Percentiles rank a stretch among this genome's conserved stretches.
These are phyloP conservation scores for Fusarium liriodendri DNA, from an alignment of 2,329 filamentous ascomycete species.

Conservation along the genomic window DNA sequence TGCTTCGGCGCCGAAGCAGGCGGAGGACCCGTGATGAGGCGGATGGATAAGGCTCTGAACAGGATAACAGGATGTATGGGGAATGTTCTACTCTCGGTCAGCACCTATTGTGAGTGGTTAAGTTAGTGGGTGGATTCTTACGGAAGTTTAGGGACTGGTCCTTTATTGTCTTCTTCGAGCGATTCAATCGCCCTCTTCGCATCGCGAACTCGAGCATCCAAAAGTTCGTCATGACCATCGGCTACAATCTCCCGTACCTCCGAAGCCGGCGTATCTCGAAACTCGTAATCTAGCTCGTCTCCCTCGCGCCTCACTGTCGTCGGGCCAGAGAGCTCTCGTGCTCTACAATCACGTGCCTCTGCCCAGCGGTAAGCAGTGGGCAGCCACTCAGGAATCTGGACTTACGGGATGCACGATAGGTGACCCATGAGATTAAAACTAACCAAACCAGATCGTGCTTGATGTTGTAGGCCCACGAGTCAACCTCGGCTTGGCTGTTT, in stretches of 20 bases:
- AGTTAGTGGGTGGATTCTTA: not conserved
- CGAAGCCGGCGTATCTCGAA: not conserved
- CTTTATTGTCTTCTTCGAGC: not conserved
- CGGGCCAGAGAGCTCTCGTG: not conserved
- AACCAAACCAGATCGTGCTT: not conserved
- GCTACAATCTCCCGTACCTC: not conserved
- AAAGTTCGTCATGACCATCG: not conserved
- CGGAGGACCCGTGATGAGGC: not conserved
- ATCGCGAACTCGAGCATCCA: not conserved
- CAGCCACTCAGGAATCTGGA: not conserved
- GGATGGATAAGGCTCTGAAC: not conserved
- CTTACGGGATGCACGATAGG: not conserved
- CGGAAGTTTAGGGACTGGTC: not conserved
- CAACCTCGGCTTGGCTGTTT: conserved; percentile 15
- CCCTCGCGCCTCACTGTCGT: not conserved
- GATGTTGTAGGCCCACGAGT: not conserved
- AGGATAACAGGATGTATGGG: not conserved
- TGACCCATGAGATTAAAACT: not conserved
- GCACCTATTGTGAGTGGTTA: not conserved
- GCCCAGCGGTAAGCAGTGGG: not conserved
- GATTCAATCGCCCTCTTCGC: not conserved
- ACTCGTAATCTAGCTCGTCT: conserved; percentile 17
- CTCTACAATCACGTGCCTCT: not conserved
- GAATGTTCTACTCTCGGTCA: not conserved
- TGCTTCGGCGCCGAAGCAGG: not conserved